phyloP scores from a whole-genome alignment of 495 filamentous ascomycete species.

The Lasiosphaeris hirsuta region DNA sequence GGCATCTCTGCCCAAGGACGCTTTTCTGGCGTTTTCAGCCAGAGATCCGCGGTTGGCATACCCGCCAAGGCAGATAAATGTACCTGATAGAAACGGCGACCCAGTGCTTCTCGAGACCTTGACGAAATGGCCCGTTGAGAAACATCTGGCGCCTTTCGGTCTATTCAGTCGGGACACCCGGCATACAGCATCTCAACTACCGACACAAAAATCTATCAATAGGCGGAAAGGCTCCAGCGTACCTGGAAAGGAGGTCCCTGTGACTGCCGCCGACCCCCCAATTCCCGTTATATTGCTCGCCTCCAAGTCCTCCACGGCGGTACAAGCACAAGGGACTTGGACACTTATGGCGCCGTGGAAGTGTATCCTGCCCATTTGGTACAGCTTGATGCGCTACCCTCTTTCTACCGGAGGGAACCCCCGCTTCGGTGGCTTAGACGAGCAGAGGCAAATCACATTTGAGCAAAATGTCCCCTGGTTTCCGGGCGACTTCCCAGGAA shows the following conservation, averaged over 20 bases:
- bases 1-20: slow-evolving; percentile 67
- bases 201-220: slow-evolving; percentile 82
- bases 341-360: slow-evolving; percentile 89
- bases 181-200: slow-evolving; percentile 55
- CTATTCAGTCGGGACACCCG: slow-evolving; percentile 71
- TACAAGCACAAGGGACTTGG: slow-evolving; percentile 67
- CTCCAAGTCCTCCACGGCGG: slow-evolving; percentile 45
- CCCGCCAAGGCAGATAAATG: slow-evolving; percentile 53
- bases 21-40: slow-evolving; percentile 67
- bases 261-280: slow-evolving; percentile 64
- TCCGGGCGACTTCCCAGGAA: slow-evolving; percentile 83
- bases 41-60: slow-evolving; percentile 77
- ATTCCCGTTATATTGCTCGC: slow-evolving; percentile 77
- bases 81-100: slow-evolving; percentile 50
- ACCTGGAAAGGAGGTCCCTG: slow-evolving; percentile 61
- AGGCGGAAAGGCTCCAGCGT: slow-evolving; percentile 67
- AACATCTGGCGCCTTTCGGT: slow-evolving; percentile 45
- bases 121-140: slow-evolving; percentile 68
- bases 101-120: slow-evolving; percentile 52
- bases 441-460: slow-evolving; percentile 77
- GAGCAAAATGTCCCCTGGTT: slow-evolving; percentile 81
- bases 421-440: slow-evolving; percentile 76
- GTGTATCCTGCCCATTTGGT: slow-evolving; percentile 83
- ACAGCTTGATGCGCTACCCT: slow-evolving; percentile 79
- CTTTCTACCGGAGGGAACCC: slow-evolving; percentile 75